phyloP scores from a whole-genome alignment of 176 grass and related monocot genomes.

The Oryza rufipogon region DNA sequence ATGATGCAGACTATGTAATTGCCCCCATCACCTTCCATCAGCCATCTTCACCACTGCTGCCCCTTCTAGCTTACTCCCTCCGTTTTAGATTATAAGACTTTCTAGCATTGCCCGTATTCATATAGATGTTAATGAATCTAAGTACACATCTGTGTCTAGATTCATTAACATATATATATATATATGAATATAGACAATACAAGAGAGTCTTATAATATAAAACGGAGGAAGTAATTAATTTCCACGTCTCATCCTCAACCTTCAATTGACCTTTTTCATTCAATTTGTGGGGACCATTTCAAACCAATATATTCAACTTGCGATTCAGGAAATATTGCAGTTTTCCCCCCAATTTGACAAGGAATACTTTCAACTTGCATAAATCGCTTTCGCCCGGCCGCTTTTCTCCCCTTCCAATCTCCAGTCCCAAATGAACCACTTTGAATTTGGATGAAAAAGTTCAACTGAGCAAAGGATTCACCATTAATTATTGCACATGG shows the following conservation, averaged over 20 bases:
- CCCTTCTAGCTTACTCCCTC: neutral
- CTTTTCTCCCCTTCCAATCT: neutral
- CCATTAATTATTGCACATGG: too few relatives aligned
- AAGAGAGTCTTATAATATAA: too few relatives aligned
- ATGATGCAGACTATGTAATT: neutral
- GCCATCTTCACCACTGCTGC: neutral
- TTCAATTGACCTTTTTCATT: neutral
- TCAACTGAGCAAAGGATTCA: too few relatives aligned
- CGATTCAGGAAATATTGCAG: neutral
- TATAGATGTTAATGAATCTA: too few relatives aligned
- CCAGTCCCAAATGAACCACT: neutral
- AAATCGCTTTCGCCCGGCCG: neutral
- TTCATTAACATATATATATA: too few relatives aligned
- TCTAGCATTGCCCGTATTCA: too few relatives aligned
- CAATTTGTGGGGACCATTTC: neutral
- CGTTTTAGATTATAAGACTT: too few relatives aligned
- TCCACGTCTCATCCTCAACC: neutral
- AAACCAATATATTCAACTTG: neutral
- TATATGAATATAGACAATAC: too few relatives aligned
- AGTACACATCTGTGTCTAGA: too few relatives aligned
- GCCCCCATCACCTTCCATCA: neutral
- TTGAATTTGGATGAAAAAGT: neutral
- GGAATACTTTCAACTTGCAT: neutral
- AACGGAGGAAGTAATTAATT: neutral
- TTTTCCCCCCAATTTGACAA: neutral